Conservation (phyloP, 2,329 filamentous ascomycete genomes). For the Claviceps capensis region DNA sequence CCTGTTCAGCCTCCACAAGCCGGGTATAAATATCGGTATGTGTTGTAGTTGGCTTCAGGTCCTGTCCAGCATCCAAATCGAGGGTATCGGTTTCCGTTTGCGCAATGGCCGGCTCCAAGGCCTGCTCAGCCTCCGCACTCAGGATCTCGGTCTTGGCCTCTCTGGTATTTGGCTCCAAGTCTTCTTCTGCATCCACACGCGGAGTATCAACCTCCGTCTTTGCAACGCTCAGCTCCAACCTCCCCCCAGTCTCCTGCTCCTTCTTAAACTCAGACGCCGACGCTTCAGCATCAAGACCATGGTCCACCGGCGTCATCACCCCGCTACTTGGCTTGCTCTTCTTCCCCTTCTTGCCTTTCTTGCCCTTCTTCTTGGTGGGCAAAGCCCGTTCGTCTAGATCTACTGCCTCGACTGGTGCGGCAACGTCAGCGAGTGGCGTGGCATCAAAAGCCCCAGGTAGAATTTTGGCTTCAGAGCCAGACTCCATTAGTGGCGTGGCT, state of each 20-base stretch:
- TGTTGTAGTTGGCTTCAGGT: no score
- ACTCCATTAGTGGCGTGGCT: background rate
- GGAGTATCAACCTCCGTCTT: background rate
- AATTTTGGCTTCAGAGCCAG: background rate
- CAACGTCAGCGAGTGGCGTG: background rate
- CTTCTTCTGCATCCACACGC: no score
- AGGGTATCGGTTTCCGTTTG: no score
- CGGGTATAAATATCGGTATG: no score
- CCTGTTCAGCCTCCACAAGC: background rate
- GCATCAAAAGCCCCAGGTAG: background rate
- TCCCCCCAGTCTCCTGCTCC: background rate
- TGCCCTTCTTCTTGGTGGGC: conserved; percentile 1
- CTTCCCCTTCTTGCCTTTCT: conserved; percentile 4
- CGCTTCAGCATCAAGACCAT: background rate
- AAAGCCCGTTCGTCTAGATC: conserved; percentile 1
- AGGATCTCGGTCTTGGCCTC: no score
- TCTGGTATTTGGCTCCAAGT: no score
- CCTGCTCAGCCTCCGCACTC: no score
- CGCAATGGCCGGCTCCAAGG: no score
- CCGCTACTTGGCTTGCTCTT: conserved; percentile 1
- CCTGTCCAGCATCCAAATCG: no score
- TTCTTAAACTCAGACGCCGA: background rate
- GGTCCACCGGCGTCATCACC: background rate
- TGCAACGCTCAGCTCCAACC: background rate
- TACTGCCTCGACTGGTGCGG: background rate